Percentiles rank a stretch among this genome's conserved stretches.
These are phyloP conservation scores for Krasilnikovozyma curviuscula DNA, from an alignment of 768 basidiomycete species.

Conservation along the genomic window DNA sequence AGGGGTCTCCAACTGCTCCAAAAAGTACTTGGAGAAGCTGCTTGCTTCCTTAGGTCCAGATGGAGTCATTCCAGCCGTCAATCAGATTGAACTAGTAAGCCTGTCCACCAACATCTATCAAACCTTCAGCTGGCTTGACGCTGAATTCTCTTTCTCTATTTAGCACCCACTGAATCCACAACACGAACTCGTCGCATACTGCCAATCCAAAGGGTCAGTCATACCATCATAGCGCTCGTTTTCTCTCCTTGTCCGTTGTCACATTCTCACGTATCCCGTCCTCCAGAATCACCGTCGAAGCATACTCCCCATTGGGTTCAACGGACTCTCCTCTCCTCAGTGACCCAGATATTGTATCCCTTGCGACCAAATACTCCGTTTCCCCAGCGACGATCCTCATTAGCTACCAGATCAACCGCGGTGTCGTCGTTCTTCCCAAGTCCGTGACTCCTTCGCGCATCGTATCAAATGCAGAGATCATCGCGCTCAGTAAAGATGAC, in stretches of 20 bases:
- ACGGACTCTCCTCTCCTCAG: slow-evolving; percentile 35
- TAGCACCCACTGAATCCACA: too few species aligned
- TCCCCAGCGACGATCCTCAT: slow-evolving; percentile 55
- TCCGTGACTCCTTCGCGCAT: slow-evolving; percentile 51
- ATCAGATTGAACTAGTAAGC: slow-evolving; percentile 13
- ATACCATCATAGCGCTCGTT: too few species aligned
- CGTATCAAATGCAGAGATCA: slow-evolving; percentile 41
- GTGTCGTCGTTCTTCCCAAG: slow-evolving; percentile 56
- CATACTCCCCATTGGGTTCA: slow-evolving; percentile 59
- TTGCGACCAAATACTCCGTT: slow-evolving; percentile 33
- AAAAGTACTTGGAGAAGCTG: slow-evolving; percentile 2
- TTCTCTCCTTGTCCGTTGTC: background rate
- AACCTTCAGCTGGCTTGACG: too few species aligned
- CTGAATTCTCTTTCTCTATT: too few species aligned
- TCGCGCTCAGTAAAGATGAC: background rate
- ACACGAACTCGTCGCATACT: too few species aligned
- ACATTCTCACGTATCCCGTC: background rate
- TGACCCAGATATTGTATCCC: slow-evolving; percentile 21
- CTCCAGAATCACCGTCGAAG: slow-evolving; percentile 30
- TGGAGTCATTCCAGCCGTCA: slow-evolving; percentile 7
- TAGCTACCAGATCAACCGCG: slow-evolving; percentile 58
- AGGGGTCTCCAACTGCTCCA: slow-evolving; percentile 7
- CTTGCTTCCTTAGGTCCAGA: too few species aligned
- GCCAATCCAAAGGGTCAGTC: too few species aligned
- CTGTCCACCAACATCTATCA: too few species aligned